These are phyloP conservation scores for Botrytis cinerea DNA, from an alignment of 2,329 filamentous ascomycete genomes.

Conservation along the genomic window DNA sequence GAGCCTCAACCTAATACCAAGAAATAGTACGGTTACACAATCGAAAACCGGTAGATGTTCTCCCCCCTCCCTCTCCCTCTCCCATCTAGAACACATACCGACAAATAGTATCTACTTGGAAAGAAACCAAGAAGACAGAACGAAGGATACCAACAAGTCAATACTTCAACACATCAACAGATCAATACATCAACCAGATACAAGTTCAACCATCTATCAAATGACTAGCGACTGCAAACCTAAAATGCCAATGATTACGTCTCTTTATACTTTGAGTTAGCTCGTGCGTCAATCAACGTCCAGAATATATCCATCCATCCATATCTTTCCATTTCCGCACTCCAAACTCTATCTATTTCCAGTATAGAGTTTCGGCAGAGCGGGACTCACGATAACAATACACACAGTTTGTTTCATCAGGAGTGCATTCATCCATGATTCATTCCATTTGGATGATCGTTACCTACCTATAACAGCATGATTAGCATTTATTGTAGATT, in stretches of 20 bases:
- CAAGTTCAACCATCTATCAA: too few relatives aligned
- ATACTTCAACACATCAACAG: too few relatives aligned
- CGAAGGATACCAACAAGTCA: too few relatives aligned
- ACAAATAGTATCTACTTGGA: neutral
- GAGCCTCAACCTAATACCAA: slow-evolving; percentile 1
- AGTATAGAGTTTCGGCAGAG: neutral
- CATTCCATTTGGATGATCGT: neutral
- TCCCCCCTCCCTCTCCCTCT: neutral
- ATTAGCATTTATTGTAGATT: too few relatives aligned
- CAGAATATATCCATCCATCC: neutral
- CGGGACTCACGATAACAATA: neutral
- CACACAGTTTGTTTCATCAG: neutral
- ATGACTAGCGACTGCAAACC: too few relatives aligned
- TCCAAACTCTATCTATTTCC: neutral
- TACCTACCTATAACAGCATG: too few relatives aligned
- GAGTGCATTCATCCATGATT: too few relatives aligned
- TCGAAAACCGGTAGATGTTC: neutral
- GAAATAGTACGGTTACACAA: neutral
- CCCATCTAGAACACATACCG: neutral
- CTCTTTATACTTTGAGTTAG: neutral
- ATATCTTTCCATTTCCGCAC: neutral
- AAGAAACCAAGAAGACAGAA: too few relatives aligned
- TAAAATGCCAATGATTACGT: too few relatives aligned
- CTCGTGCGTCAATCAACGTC: neutral
- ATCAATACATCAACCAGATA: too few relatives aligned